A percentile compares a stretch with the other conserved stretches of the same genome.
These are phyloP conservation scores for Phaeophleospora eucalypticola DNA, from an alignment of 2,329 filamentous ascomycete genomes.

Conservation along the genomic window DNA sequence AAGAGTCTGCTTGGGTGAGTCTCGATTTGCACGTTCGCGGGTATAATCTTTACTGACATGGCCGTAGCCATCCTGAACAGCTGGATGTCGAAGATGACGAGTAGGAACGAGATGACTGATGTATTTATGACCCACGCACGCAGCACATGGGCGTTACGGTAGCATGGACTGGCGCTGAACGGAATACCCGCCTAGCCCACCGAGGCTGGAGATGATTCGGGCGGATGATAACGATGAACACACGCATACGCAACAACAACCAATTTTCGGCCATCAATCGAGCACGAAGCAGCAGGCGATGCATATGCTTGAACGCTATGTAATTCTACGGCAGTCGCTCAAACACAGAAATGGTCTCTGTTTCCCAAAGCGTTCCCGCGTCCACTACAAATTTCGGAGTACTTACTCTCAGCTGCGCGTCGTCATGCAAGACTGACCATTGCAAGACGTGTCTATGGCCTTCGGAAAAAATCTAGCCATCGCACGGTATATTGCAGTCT, in stretches of 20 bases:
- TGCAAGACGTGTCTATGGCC: neutral
- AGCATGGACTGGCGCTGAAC: slow-evolving; percentile 5
- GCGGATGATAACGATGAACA: neutral
- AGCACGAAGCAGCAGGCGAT: neutral
- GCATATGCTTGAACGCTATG: neutral
- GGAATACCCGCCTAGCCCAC: neutral
- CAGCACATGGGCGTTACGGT: slow-evolving; percentile 4
- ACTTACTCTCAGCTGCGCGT: neutral
- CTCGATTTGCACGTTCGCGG: slow-evolving; percentile 2
- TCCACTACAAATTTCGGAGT: neutral
- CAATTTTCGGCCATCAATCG: neutral
- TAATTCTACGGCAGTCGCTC: slow-evolving; percentile 4
- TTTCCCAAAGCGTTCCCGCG: too few species aligned
- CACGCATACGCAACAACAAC: neutral
- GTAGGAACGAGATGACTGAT: slow-evolving; percentile 28
- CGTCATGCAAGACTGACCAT: too few species aligned
- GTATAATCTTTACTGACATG: slow-evolving; percentile 12
- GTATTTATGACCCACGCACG: slow-evolving; percentile 5
- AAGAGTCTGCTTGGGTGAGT: slow-evolving; percentile 76
- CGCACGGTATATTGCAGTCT: too few species aligned
- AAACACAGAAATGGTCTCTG: neutral
- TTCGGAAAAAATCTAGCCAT: too few species aligned
- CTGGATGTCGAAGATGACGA: slow-evolving; percentile 41
- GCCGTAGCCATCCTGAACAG: slow-evolving; percentile 39
- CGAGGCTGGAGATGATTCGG: neutral